Conservation (phyloP, 179 eudicot species). For the Pouteria campechiana region DNA sequence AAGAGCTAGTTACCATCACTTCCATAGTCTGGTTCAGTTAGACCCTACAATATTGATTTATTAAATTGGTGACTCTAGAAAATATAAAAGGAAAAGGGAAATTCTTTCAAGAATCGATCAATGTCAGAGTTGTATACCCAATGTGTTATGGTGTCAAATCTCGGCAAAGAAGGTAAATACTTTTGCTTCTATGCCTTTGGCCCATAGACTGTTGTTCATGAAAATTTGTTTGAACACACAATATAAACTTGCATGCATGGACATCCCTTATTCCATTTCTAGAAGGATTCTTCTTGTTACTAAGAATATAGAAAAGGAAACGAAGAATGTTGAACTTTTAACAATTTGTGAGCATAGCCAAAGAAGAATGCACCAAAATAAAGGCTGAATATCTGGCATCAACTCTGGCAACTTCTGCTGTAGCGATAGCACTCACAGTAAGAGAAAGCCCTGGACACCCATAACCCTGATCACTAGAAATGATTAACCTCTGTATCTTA, state of each 20-base stretch:
- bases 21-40: constrained; percentile 94
- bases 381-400: constrained; percentile 99
- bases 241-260: too few species aligned
- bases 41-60: constrained; percentile 31
- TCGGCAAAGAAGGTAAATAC: constrained; percentile 79
- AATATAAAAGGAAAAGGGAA: neutral
- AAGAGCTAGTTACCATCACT: constrained; percentile 93
- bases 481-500: too few species aligned
- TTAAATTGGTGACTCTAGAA: neutral
- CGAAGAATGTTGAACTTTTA: constrained; percentile 1
- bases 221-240: too few species aligned
- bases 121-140: constrained; percentile 54
- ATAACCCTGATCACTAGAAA: constrained; percentile 53
- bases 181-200: constrained; percentile 78
- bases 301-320: neutral
- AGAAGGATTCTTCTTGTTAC: too few species aligned
- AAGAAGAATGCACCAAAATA: constrained; percentile 87
- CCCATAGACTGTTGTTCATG: constrained; percentile 56
- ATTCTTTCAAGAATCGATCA: neutral
- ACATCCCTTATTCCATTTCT: too few species aligned
- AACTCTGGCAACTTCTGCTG: constrained; percentile 84
- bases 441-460: constrained; percentile 89
- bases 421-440: constrained; percentile 61
- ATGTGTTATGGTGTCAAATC: constrained; percentile 58
- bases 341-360: constrained; percentile 96